Conservation (phyloP, 2,329 filamentous ascomycete species). For the Neofusicoccum laricinum region DNA sequence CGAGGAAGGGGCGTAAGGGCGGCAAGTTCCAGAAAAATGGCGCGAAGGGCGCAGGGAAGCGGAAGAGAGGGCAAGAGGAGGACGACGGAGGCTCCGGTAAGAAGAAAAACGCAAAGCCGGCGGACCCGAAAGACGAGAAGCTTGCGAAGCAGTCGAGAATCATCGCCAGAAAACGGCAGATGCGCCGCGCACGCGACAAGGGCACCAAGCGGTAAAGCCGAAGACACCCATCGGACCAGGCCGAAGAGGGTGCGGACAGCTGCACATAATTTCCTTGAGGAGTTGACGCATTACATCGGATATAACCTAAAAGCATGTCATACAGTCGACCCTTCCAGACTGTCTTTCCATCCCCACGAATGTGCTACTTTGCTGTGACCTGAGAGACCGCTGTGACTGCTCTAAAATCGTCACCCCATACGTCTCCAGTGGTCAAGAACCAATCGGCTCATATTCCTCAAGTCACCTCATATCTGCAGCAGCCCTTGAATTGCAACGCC, state of each 20-base stretch:
- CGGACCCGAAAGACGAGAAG: constrained; percentile 46
- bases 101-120: constrained; percentile 37
- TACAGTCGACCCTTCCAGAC: too few relatives aligned
- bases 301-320: too few relatives aligned
- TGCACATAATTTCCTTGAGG: too few relatives aligned
- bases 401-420: neutral
- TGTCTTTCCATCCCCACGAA: too few relatives aligned
- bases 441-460: neutral
- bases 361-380: too few relatives aligned
- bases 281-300: too few relatives aligned
- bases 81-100: constrained; percentile 27
- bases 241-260: too few relatives aligned
- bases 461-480: neutral
- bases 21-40: neutral
- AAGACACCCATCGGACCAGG: too few relatives aligned
- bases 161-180: constrained; percentile 79
- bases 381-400: too few relatives aligned
- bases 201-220: constrained; percentile 18
- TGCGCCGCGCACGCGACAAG: constrained; percentile 58
- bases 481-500: neutral
- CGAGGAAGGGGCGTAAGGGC: constrained; percentile 7
- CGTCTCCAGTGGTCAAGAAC: neutral
- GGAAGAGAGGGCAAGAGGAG: constrained; percentile 16
- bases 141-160: constrained; percentile 68
- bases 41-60: neutral